phyloP scores from a whole-genome alignment of 1,284 basidiomycete genomes.

The Ceratobasidium sp. region DNA sequence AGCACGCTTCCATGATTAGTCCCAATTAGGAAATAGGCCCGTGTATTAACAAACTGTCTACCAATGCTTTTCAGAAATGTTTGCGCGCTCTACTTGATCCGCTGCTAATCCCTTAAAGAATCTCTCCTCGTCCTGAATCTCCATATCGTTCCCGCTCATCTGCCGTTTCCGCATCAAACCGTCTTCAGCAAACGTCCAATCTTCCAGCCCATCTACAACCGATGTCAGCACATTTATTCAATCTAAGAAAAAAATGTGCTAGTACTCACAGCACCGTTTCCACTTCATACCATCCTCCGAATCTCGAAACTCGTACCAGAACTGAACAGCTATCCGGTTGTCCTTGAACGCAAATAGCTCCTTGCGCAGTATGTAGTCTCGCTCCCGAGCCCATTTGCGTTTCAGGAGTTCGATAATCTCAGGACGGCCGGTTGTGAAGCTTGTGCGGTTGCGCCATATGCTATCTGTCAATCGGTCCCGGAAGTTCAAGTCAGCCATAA shows the following conservation, averaged over 20 bases:
- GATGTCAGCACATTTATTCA: not conserved
- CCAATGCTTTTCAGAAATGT: conserved; percentile 53
- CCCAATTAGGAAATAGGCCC: conserved; percentile 4
- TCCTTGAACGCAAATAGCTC: conserved; percentile 67
- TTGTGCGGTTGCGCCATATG: conserved; percentile 68
- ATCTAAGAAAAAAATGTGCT: too few species aligned
- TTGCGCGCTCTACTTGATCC: conserved; percentile 49
- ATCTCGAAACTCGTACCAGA: conserved; percentile 70
- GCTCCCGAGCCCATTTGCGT: conserved; percentile 63
- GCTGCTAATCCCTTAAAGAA: conserved; percentile 64
- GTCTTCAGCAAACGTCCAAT: conserved; percentile 67
- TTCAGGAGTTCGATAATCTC: conserved; percentile 64
- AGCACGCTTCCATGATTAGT: conserved; percentile 13
- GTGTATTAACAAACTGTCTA: conserved; percentile 43
- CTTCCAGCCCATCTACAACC: conserved; percentile 52
- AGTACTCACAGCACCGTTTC: conserved; percentile 28
- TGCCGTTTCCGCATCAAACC: conserved; percentile 67
- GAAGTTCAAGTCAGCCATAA: too few species aligned
- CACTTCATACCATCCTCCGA: conserved; percentile 49
- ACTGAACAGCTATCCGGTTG: conserved; percentile 70
- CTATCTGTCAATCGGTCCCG: conserved; percentile 54
- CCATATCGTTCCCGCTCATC: conserved; percentile 69
- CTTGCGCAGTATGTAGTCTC: conserved; percentile 64
- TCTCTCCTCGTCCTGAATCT: conserved; percentile 61
- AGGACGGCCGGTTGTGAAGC: conserved; percentile 62